Evolutionary conservation across 257 asterid genomes (phyloP).

Genomic region (Solanum bukasovii): DNA sequence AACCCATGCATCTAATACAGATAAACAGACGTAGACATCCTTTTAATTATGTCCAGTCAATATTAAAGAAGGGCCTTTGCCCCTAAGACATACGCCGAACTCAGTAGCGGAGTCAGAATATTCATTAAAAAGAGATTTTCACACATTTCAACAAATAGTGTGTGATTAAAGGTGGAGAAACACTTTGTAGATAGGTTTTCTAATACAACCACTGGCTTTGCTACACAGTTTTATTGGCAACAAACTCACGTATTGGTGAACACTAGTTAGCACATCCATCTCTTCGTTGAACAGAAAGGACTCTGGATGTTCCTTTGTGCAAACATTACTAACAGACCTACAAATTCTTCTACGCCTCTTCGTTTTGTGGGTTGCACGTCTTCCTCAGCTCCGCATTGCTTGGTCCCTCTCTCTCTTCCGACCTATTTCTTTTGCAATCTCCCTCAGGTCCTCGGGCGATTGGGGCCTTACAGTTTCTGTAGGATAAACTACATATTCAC

Average conservation of each 20-base stretch:
- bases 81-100: neutral
- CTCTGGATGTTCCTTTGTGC: neutral
- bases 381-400: neutral
- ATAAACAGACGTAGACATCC: neutral
- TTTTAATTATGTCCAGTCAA: neutral
- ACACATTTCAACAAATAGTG: too few relatives aligned
- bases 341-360: neutral
- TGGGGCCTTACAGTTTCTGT: slow-evolving; percentile 77
- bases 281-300: neutral
- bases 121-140: too few relatives aligned
- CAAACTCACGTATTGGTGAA: neutral
- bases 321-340: neutral
- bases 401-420: slow-evolving; percentile 48
- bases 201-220: neutral
- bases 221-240: neutral
- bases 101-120: neutral
- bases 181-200: neutral
- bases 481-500: slow-evolving; percentile 78
- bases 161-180: neutral
- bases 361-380: neutral
- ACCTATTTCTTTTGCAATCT: slow-evolving; percentile 66
- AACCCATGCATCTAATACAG: neutral
- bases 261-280: neutral
- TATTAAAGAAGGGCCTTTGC: neutral
- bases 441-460: slow-evolving; percentile 83